These are phyloP conservation scores for Termitomyces sp. DNA, from an alignment of 768 basidiomycete species.

Conservation along the genomic window DNA sequence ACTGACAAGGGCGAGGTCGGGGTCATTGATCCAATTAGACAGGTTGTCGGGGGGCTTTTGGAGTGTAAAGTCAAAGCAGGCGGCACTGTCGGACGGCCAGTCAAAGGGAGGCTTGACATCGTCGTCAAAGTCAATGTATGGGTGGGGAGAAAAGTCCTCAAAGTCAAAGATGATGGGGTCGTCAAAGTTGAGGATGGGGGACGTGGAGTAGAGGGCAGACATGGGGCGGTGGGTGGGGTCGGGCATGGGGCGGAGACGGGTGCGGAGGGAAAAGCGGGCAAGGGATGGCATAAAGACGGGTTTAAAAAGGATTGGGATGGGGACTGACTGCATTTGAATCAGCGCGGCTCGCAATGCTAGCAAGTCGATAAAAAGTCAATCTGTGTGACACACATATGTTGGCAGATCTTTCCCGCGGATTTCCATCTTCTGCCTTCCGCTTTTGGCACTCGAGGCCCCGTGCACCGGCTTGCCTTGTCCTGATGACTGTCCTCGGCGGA, in stretches of 20 bases:
- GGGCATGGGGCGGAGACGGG: conserved; percentile 33
- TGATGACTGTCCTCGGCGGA: too few relatives aligned
- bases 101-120: conserved; percentile 38
- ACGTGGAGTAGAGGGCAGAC: conserved; percentile 13
- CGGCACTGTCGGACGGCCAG: conserved; percentile 19
- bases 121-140: conserved; percentile 31
- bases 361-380: conserved; percentile 1
- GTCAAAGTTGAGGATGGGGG: conserved; percentile 34
- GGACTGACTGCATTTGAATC: conserved; percentile 2
- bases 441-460: conserved; percentile 6
- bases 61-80: too few relatives aligned
- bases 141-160: conserved; percentile 42
- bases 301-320: conserved; percentile 41
- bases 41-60: conserved; percentile 42
- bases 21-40: conserved; percentile 63
- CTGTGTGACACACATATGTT: conserved; percentile 9
- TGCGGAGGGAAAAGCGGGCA: conserved; percentile 20
- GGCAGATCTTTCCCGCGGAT: background rate
- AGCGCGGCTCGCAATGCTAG: background rate
- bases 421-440: background rate
- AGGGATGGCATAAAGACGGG: conserved; percentile 21
- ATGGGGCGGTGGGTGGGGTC: conserved; percentile 25
- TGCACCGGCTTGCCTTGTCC: background rate
- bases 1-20: conserved; percentile 36
- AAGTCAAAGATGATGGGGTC: conserved; percentile 55